Conservation (phyloP, 352 stramenopile genomes). For the Blastocystis sp. region DNA sequence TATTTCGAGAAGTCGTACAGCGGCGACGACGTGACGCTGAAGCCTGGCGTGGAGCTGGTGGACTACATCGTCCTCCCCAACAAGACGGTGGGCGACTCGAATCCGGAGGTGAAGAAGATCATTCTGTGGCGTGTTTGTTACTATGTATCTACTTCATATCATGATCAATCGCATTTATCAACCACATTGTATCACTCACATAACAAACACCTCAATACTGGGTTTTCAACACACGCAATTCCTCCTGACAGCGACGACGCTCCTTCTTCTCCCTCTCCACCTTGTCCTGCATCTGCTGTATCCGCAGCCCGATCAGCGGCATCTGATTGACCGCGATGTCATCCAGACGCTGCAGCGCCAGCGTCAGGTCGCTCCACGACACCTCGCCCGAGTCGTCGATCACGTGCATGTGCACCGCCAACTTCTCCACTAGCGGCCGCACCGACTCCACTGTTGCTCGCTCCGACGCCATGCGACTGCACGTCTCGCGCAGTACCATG, state of each 20-base stretch:
- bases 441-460: not conserved
- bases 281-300: not conserved
- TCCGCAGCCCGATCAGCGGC: not conserved
- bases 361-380: not conserved
- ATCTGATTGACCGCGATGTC: not conserved
- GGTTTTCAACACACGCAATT: not conserved
- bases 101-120: slow-evolving; percentile 41
- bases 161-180: too few species aligned
- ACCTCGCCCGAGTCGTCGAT: not conserved
- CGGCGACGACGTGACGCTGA: slow-evolving; percentile 43
- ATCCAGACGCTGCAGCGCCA: not conserved
- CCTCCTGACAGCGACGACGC: not conserved
- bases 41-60: not conserved
- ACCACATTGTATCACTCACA: too few species aligned
- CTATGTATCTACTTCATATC: too few species aligned
- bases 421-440: not conserved
- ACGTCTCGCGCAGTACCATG: not conserved
- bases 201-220: not conserved
- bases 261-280: not conserved
- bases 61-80: slow-evolving; percentile 38
- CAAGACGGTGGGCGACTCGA: slow-evolving; percentile 35
- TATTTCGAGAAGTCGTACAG: not conserved
- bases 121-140: slow-evolving; percentile 46
- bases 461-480: not conserved
- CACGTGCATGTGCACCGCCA: not conserved